Evolutionary conservation across 2,329 filamentous ascomycete species (phyloP), one percentile per base, ranked within the genome.

Genomic region (Drechslera avenae): DNA sequence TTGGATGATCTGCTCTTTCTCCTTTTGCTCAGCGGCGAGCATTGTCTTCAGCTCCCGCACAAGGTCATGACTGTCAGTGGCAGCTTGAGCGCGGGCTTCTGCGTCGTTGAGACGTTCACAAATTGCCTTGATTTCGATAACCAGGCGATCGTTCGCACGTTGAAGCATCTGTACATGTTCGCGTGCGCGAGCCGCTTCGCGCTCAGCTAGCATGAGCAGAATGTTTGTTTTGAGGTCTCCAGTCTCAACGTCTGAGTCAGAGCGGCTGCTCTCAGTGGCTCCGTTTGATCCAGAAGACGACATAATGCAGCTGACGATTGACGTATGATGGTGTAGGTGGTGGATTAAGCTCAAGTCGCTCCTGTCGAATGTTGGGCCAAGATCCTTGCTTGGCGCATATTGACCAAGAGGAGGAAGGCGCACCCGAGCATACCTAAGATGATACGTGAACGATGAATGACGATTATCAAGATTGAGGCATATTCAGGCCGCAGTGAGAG

Each of bases 341-440:
- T 12, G 17, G 28, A 16, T 12, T 33, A 32, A 33, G 26, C 12
- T 34, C 8, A 21, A 17, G 26, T 36, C 23, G 44, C 14, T n/a
- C 30, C 31, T 56, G 19, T 28, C 30, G 5, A 10, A 34, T 50
- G 18, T 33, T 35, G 9, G 4, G 21, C 32, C 6, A 32, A 18
- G 23, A 33, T 9, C 49, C 14, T 34, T 46, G 45, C 49, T 45
- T 28, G 17, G 45, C 44, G 18, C 31, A 10, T 32, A 26, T n/a
- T 34, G n/a, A 23, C 21, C 21, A 7, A 7, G 21, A 23, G 21
- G 31, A 50, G 42, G 37, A 51, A 42, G 26, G 32, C 31, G 23
- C 33, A 13, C 6, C 17, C 28, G 30, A 21, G 3, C 16, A 23
- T 8, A 5, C 5, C 5, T 4, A 23, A 23, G 21, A 8, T 23